Conservation (phyloP, 202 grass and related monocot species). For the Miscanthus sacchariflorus region DNA sequence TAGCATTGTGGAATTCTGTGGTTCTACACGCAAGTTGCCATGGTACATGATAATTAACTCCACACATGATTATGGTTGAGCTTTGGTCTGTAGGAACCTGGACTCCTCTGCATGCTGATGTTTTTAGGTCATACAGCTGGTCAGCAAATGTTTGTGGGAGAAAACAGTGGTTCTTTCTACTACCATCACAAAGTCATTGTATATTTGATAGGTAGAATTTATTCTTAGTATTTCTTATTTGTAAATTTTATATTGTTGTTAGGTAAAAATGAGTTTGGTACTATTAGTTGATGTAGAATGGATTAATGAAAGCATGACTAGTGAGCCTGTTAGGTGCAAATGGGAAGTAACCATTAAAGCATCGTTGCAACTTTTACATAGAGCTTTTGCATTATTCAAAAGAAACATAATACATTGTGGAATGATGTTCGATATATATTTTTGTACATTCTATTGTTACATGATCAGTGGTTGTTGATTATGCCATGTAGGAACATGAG, state of each 20-base stretch:
- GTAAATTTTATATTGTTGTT: slow-evolving; percentile 10
- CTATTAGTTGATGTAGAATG: not conserved
- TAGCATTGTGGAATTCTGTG: slow-evolving; percentile 27
- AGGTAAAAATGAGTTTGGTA: not conserved
- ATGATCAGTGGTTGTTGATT: slow-evolving; percentile 38
- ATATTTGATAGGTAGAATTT: slow-evolving; percentile 78
- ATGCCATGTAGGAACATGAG: slow-evolving; percentile 64
- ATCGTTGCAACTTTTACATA: slow-evolving; percentile 1
- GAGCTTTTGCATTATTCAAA: not conserved
- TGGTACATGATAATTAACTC: slow-evolving; percentile 19
- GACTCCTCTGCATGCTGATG: slow-evolving; percentile 98
- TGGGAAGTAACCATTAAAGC: not conserved
- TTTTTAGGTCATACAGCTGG: slow-evolving; percentile 98
- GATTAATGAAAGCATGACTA: not conserved
- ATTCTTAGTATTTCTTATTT: slow-evolving; percentile 14
- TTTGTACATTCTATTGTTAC: slow-evolving; percentile 25
- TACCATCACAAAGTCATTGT: slow-evolving; percentile 77
- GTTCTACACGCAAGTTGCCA: slow-evolving; percentile 13
- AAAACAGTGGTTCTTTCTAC: slow-evolving; percentile 87
- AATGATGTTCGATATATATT: not conserved
- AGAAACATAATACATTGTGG: not conserved
- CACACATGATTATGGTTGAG: slow-evolving; percentile 1
- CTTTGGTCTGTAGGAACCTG: slow-evolving; percentile 73
- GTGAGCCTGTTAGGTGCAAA: slow-evolving; percentile 12
- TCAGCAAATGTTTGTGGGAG: slow-evolving; percentile 94